Evolutionary conservation across 1,284 basidiomycete species (phyloP), one percentile per base, ranked within the genome.

Genomic region (Kwoniella shivajii): DNA sequence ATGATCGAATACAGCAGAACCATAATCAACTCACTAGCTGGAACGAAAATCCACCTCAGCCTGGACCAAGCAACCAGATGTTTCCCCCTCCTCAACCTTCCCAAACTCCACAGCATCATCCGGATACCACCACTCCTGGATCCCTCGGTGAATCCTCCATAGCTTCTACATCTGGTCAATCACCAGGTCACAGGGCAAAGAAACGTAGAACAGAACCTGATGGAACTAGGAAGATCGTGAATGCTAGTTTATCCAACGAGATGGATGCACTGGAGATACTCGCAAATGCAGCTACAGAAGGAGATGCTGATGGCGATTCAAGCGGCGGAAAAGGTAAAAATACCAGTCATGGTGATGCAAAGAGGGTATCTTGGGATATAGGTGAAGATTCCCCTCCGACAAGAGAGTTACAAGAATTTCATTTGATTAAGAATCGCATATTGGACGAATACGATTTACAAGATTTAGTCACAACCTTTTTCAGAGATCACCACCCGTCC

Each of bases 181-280:
- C 61, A 36, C 71, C 57, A 14, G 50, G 46, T 0, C 56, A 49
- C 52, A 56, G 45, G 44, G 57, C 38, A 33, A 60, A 64, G 34
- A 67, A 57, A 47, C 61, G 56, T 27, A 58, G 43, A 37, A 60
- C 57, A 22, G 45, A 52, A 45, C 56, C 56, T 24, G 69, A 71
- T 31, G 65, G 68, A 5, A 71, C 71, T 6, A 56, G 72, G 11
- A 63, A 68, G 14, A 76, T 79, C 49, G 73, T 78, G 20, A 71
- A 74, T 27, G 75, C 75, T 6, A 75, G 69, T 50, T 73, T 79
- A 61, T 71, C 69, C 55, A 79, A 79, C 50, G 78, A 79, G 65
- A 75, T 72, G 52, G 78, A 79, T 53, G 78, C 78, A 4, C 61
- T 79, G 30, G 72, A 75, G 49, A 76, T 79, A 11, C 64, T 79